Conservation (phyloP, 192 early-diverging fungal genomes). For the Coemansia sp. region DNA sequence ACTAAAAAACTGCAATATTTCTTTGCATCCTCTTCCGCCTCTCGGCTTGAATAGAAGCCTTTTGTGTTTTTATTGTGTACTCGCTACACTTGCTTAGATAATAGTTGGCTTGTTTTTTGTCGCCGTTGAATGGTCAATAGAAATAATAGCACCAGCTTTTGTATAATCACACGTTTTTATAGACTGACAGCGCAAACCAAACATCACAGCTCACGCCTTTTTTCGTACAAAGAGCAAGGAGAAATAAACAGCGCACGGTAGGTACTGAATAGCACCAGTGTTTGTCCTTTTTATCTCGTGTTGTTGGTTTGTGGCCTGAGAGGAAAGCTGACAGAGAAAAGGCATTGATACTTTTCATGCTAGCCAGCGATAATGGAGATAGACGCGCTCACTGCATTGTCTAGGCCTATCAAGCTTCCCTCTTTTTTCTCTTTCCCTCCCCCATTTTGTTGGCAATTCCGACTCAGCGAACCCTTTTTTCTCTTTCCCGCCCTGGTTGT, state of each 20-base stretch:
- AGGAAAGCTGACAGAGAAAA: neutral
- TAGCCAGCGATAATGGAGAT: neutral
- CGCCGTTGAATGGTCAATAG: neutral
- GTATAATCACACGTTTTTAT: neutral
- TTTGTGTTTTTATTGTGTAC: neutral
- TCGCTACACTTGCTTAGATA: neutral
- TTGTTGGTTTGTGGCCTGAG: neutral
- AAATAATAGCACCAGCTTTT: slow-evolving; percentile 13
- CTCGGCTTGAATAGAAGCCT: neutral
- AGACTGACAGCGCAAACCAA: slow-evolving; percentile 1
- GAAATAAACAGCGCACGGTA: neutral
- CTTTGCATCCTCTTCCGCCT: neutral
- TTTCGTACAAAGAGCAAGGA: slow-evolving; percentile 3
- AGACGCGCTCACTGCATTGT: neutral
- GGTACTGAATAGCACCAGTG: neutral
- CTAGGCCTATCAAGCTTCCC: slow-evolving; percentile 1
- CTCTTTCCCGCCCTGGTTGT: neutral
- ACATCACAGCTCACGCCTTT: neutral
- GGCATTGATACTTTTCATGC: neutral
- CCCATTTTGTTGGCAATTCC: neutral
- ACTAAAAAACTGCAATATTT: neutral
- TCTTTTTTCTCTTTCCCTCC: neutral
- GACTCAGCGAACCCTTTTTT: neutral
- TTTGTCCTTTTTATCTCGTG: neutral
- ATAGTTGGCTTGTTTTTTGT: neutral